Evolutionary conservation across 2,329 filamentous ascomycete genomes (phyloP), one percentile per base, ranked within the genome.

Genomic region (Fusarium fracticaudum): DNA sequence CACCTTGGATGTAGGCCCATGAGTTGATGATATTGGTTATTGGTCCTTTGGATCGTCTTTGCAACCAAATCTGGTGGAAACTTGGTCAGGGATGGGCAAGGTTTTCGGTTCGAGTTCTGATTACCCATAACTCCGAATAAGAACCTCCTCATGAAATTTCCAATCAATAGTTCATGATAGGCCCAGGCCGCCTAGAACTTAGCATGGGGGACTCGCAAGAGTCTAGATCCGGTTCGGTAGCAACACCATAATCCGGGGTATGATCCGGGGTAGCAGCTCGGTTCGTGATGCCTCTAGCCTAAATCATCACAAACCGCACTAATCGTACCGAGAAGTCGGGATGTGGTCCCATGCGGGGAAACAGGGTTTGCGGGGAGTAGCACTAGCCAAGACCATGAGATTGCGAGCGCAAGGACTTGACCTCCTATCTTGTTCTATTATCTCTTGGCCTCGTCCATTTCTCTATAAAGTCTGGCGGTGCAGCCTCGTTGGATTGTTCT

Each of bases 271-370:
- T 50, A 66, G 11, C 50, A 43, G 58, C 13, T 73, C 71, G 71
- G 70, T 73, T 73, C 64, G 53, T 57, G 51, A 70, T 58, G 48
- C n/a, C 41, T 48, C 66, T 70, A 72, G 38, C 64, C 64, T 55
- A 71, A 43, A 62, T 51, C 38, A 58, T 72, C 40, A 18, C n/a
- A 59, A 59, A 29, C 22, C 22, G 29, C 35, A 43, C 31, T 26
- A 54, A 50, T 33, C 37, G 41, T 69, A 67, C 64, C 55, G 66
- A 69, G 66, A 41, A 20, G 31, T 73, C 70, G 70, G 70, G 70
- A 73, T 73, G 70, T 73, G 70, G 70, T 58, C 70, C 60, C 54
- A 65, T 69, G 66, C 66, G 66, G 66, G 66, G 66, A 69, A 69
- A 69, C 47, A 69, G 55, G 37, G 47, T 68, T 69, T 69, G 66